phyloP scores from a whole-genome alignment of 2,329 filamentous ascomycete genomes.

The Tolypocladium amazonense region DNA sequence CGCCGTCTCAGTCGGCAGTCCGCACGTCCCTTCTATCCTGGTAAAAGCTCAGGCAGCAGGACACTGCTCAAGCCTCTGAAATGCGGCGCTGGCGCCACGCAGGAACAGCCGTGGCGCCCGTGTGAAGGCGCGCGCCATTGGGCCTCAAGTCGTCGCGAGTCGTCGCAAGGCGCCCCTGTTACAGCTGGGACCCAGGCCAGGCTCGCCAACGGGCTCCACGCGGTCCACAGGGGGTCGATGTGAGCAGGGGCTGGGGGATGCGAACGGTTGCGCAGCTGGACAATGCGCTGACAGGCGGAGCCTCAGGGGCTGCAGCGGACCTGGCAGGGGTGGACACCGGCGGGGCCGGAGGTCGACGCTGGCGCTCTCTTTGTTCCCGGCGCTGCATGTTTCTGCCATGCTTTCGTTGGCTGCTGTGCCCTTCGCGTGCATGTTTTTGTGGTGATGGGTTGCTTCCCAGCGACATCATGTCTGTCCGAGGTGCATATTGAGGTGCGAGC shows the following conservation, averaged over 20 bases:
- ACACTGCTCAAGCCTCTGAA: not conserved
- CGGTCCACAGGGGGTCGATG: not conserved
- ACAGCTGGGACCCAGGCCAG: not conserved
- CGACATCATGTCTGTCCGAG: not conserved
- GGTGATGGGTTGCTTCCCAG: not conserved
- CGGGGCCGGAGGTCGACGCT: not conserved
- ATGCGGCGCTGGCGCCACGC: not conserved
- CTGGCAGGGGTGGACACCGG: not conserved
- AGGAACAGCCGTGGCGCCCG: not conserved
- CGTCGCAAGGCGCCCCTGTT: not conserved
- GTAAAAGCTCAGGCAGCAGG: not conserved
- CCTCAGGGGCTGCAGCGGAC: not conserved
- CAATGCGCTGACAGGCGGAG: slow-evolving; percentile 5
- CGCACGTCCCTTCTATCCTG: not conserved
- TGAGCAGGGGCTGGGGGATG: not conserved
- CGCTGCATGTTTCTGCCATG: too few species aligned
- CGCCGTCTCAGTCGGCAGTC: not conserved
- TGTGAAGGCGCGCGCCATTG: not conserved
- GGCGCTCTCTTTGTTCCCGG: not conserved
- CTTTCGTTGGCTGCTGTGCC: not conserved
- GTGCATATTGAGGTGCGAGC: not conserved
- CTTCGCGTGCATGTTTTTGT: not conserved
- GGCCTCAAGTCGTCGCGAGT: not conserved
- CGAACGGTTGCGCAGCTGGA: slow-evolving; percentile 1
- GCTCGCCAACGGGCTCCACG: not conserved